Conservation (phyloP, 2,329 filamentous ascomycete genomes). For the Aspergillus vadensis region DNA sequence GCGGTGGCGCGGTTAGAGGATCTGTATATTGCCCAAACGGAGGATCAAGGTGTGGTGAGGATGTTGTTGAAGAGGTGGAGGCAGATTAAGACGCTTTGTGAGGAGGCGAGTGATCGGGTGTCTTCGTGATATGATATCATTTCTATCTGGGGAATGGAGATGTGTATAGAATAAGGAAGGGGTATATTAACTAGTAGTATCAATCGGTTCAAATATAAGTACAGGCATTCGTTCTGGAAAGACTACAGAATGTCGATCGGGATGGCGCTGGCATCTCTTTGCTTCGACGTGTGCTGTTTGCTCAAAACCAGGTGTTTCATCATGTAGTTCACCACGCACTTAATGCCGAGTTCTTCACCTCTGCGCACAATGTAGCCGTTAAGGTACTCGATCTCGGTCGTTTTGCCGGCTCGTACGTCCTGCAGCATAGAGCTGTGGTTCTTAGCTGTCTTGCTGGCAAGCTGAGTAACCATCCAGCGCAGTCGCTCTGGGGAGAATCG, state of each 20-base stretch:
- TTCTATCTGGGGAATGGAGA: not conserved
- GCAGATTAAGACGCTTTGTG: slow-evolving; percentile 41
- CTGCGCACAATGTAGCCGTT: slow-evolving; percentile 84
- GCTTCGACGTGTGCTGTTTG: slow-evolving; percentile 56
- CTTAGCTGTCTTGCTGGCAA: slow-evolving; percentile 57
- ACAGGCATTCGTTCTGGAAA: not conserved
- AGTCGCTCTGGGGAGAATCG: slow-evolving; percentile 64
- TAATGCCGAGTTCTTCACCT: slow-evolving; percentile 72
- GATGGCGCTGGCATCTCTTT: slow-evolving; percentile 34
- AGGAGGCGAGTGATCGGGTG: slow-evolving; percentile 28
- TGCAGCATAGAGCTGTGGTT: slow-evolving; percentile 69
- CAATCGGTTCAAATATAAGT: not conserved
- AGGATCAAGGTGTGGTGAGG: slow-evolving; percentile 27
- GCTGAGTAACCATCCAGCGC: slow-evolving; percentile 59
- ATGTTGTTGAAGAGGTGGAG: slow-evolving; percentile 40
- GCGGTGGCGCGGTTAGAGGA: slow-evolving; percentile 28
- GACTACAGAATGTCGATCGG: slow-evolving; percentile 30
- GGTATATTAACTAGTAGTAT: not conserved
- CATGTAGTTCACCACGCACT: slow-evolving; percentile 71
- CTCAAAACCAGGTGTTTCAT: slow-evolving; percentile 72
- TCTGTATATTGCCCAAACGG: slow-evolving; percentile 6
- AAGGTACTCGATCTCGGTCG: slow-evolving; percentile 78
- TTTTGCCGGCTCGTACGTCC: slow-evolving; percentile 61
- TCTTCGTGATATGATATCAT: slow-evolving; percentile 18
- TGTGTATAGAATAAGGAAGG: not conserved